Conservation (phyloP, 2,329 filamentous ascomycete species). For the Apiospora hydei region DNA sequence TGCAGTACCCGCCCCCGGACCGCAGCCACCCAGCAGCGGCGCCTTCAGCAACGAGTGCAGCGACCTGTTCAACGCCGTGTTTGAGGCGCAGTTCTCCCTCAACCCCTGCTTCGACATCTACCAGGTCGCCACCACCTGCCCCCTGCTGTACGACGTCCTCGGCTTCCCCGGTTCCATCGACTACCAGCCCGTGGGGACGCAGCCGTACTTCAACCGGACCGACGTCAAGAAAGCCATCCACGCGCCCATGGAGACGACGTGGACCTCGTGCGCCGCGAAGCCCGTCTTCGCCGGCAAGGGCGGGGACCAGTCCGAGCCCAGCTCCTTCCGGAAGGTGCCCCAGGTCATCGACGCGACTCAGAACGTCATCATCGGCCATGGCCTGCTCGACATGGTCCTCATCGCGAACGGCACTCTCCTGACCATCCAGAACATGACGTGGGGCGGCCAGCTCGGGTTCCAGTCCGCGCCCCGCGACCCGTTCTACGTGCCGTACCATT, state of each 20-base stretch:
- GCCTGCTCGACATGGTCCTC: slow-evolving; percentile 72
- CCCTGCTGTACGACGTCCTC: slow-evolving; percentile 67
- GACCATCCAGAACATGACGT: slow-evolving; percentile 83
- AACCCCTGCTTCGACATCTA: slow-evolving; percentile 80
- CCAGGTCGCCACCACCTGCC: slow-evolving; percentile 71
- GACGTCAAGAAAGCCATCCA: slow-evolving; percentile 76
- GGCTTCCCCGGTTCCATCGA: slow-evolving; percentile 65
- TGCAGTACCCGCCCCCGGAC: slow-evolving; percentile 69
- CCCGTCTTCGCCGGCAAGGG: slow-evolving; percentile 47
- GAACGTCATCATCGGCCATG: slow-evolving; percentile 78
- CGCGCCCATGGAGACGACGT: slow-evolving; percentile 54
- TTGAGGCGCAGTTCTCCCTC: slow-evolving; percentile 51
- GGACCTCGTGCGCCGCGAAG: slow-evolving; percentile 36
- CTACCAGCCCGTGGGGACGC: slow-evolving; percentile 69
- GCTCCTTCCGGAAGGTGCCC: slow-evolving; percentile 66
- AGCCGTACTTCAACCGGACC: slow-evolving; percentile 73
- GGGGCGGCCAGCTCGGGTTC: slow-evolving; percentile 76
- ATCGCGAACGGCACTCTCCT: slow-evolving; percentile 74
- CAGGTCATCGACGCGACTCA: slow-evolving; percentile 76
- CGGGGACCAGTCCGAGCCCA: slow-evolving; percentile 53
- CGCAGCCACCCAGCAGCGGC: slow-evolving; percentile 55
- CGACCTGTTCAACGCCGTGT: slow-evolving; percentile 60
- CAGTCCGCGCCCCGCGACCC: slow-evolving; percentile 64
- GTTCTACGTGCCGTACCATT: slow-evolving; percentile 74
- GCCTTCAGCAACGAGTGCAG: slow-evolving; percentile 56